Evolutionary conservation across 2,329 filamentous ascomycete genomes (phyloP).

Genomic region (Colletotrichum orchidophilum): DNA sequence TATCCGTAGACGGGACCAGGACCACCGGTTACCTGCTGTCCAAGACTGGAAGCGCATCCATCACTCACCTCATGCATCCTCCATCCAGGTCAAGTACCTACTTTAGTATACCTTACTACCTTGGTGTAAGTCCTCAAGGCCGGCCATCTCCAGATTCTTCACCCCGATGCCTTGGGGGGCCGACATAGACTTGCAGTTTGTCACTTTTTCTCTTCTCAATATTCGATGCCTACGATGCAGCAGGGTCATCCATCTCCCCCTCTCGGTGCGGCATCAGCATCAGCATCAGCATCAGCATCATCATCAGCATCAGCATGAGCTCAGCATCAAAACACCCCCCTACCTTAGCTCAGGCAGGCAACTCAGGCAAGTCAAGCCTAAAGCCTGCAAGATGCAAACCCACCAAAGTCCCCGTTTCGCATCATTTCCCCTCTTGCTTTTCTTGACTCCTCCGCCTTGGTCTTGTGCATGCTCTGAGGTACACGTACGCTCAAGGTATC

Average conservation of each 20-base stretch:
- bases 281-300: neutral
- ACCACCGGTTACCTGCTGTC: too few relatives aligned
- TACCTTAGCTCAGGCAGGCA: neutral
- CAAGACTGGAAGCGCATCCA: too few relatives aligned
- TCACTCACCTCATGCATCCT: too few relatives aligned
- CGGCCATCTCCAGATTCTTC: neutral
- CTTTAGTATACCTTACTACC: too few relatives aligned
- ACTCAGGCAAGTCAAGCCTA: neutral
- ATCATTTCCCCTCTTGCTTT: neutral
- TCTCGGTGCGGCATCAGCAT: neutral
- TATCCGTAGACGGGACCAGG: too few relatives aligned
- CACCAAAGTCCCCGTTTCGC: neutral
- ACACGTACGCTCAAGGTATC: neutral
- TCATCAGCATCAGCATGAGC: neutral
- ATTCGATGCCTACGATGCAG: neutral
- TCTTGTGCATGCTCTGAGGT: neutral
- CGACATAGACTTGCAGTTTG: neutral
- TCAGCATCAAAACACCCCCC: neutral
- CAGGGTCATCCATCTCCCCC: neutral
- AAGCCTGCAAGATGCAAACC: neutral
- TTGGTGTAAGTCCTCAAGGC: neutral
- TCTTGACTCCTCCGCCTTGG: neutral
- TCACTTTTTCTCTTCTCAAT: neutral
- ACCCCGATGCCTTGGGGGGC: neutral
- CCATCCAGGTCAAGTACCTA: too few relatives aligned